These are phyloP conservation scores for Pythium monospermum DNA, from an alignment of 352 stramenopile species.

Conservation along the genomic window DNA sequence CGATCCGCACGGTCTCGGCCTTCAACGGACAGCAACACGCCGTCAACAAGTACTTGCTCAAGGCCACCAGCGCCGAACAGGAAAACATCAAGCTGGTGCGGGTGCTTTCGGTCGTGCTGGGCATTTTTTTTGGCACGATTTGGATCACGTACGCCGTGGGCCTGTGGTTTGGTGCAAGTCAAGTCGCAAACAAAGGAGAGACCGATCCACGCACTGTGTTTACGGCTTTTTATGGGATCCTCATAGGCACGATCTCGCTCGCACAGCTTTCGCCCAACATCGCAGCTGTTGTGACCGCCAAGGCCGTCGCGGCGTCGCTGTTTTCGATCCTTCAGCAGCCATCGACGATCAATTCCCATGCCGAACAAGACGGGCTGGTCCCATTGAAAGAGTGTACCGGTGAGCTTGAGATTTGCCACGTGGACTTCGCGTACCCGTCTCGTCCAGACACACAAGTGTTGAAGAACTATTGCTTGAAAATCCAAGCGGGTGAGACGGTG, in stretches of 20 bases:
- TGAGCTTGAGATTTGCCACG: constrained; percentile 7
- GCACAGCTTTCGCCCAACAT: constrained; percentile 31
- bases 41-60: constrained; percentile 10
- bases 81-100: constrained; percentile 24
- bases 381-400: constrained; percentile 8
- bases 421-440: constrained; percentile 21
- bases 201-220: constrained; percentile 25
- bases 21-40: constrained; percentile 40
- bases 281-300: constrained; percentile 17
- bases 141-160: constrained; percentile 23
- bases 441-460: constrained; percentile 14
- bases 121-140: constrained; percentile 22
- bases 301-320: constrained; percentile 10
- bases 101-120: constrained; percentile 19
- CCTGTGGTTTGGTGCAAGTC: constrained; percentile 29
- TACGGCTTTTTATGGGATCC: constrained; percentile 31
- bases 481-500: constrained; percentile 17
- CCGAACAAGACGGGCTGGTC: constrained; percentile 3
- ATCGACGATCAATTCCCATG: constrained; percentile 9
- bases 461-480: constrained; percentile 15
- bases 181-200: constrained; percentile 19
- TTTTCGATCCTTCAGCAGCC: constrained; percentile 15
- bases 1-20: constrained; percentile 4
- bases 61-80: constrained; percentile 15
- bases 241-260: constrained; percentile 31